Base-by-base conservation (phyloP, 2,329 filamentous ascomycete species). In the Cadophora sp. region DNA sequence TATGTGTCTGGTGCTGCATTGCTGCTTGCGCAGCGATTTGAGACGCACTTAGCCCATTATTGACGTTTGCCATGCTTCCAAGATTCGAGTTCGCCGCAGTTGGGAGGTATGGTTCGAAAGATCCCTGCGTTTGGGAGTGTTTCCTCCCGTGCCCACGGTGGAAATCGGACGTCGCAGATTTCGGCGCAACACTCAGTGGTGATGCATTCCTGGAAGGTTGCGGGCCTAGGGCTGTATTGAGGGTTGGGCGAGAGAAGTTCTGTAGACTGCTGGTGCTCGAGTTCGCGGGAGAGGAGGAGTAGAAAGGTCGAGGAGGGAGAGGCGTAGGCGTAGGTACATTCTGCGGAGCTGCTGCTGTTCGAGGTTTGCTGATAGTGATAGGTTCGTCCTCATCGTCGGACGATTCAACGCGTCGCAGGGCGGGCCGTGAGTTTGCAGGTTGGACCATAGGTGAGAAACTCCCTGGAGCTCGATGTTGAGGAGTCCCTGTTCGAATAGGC, bases 11-110 rank as follows among this genome's bases (percentile, higher is more conserved):
- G 74, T 89, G 86, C 41, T 87, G 86, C 81, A 92, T 88, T 75
- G 92, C 92, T 11, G 91, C 89, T 79, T 94, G 91, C 20, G 91
- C 91, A 47, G 92, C 92, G 70, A 94, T 93, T 78, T 93, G 90
- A 78, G 91, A 93, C n/a, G 91, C 88, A 79, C 80, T 79, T 78
- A 88, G 74, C 41, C 77, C 77, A 7, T 77, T 75, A 78, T 78
- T 79, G 39, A 71, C 45, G 63, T 73, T 76, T 55, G 71, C 74
- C 74, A 76, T 77, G 51, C 65, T 75, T 65, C 70, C 67, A 43
- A 74, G 63, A 64, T 81, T 79, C 78, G 84, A 75, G 8, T 64
- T 67, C 47, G 73, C 73, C 80, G 76, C 80, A 78, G 87, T 89
- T 24, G 91, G 90, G 58, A 94, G 81, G 24, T 85, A 89, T 50